Evolutionary conservation across 495 filamentous ascomycete genomes (phyloP).

Genomic region (Penicillium parvum): DNA sequence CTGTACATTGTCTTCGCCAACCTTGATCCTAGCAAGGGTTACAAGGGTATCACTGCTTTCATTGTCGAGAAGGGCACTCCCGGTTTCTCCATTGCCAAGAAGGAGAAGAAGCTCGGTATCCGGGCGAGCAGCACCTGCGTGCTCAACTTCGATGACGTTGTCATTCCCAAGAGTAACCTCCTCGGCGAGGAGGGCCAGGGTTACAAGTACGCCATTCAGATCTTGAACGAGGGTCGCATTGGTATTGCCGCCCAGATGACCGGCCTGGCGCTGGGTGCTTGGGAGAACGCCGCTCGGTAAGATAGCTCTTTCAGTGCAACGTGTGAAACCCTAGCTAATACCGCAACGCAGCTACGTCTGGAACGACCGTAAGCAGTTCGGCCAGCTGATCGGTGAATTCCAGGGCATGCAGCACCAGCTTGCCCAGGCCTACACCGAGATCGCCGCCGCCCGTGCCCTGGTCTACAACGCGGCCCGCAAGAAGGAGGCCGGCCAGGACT

Average conservation of each 20-base stretch:
- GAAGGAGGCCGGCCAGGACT: slow-evolving; percentile 96
- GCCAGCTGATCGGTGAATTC: slow-evolving; percentile 87
- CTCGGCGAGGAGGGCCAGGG: slow-evolving; percentile 85
- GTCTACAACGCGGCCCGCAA: slow-evolving; percentile 96
- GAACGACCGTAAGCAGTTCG: slow-evolving; percentile 98
- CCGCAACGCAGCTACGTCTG: slow-evolving; percentile 63
- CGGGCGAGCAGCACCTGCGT: slow-evolving; percentile 92
- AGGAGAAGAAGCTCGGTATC: slow-evolving; percentile 99
- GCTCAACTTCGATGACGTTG: slow-evolving; percentile 95
- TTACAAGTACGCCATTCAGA: slow-evolving; percentile 94
- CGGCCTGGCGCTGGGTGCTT: slow-evolving; percentile 88
- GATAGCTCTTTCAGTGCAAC: neutral
- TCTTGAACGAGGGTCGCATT: slow-evolving; percentile 97
- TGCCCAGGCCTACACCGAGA: slow-evolving; percentile 92
- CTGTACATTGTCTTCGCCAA: slow-evolving; percentile 99
- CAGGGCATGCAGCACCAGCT: slow-evolving; percentile 99
- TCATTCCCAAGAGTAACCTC: slow-evolving; percentile 80
- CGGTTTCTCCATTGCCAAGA: slow-evolving; percentile 95
- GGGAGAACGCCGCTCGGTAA: slow-evolving; percentile 87
- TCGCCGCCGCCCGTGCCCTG: slow-evolving; percentile 81
- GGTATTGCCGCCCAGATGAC: slow-evolving; percentile 99
- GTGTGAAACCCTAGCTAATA: neutral
- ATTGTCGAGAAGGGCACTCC: slow-evolving; percentile 84
- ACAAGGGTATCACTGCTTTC: slow-evolving; percentile 96
- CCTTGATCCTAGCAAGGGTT: slow-evolving; percentile 78